Evolutionary conservation across 768 basidiomycete genomes (phyloP).

Genomic region (Boletus fagicola): DNA sequence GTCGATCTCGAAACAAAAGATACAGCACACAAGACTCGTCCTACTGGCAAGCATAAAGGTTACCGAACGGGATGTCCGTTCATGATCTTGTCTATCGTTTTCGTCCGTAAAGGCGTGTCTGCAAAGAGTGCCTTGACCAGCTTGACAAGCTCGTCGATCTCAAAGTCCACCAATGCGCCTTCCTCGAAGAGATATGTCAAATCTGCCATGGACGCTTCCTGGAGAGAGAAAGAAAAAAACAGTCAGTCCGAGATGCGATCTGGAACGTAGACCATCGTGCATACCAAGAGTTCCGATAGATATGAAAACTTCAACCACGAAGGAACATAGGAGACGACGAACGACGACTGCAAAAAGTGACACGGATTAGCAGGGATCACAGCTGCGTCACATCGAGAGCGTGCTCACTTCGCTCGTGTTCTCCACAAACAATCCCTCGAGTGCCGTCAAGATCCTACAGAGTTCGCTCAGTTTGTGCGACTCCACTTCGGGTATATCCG

Average conservation of each 20-base stretch:
- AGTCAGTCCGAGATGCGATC: neutral
- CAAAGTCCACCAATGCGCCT: slow-evolving; percentile 88
- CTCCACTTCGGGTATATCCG: slow-evolving; percentile 87
- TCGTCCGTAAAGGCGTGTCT: slow-evolving; percentile 77
- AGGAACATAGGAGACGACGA: slow-evolving; percentile 82
- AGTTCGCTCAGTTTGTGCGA: slow-evolving; percentile 82
- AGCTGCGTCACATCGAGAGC: neutral
- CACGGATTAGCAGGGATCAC: neutral
- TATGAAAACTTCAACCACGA: slow-evolving; percentile 96
- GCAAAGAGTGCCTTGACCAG: slow-evolving; percentile 88
- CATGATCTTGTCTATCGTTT: slow-evolving; percentile 73
- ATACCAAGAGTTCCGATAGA: slow-evolving; percentile 83
- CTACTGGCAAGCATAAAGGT: neutral
- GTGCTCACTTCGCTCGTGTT: slow-evolving; percentile 53
- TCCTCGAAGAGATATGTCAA: slow-evolving; percentile 90
- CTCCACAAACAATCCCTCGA: slow-evolving; percentile 80
- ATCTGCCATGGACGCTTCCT: slow-evolving; percentile 93
- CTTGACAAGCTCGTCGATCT: slow-evolving; percentile 74
- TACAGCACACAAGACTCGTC: slow-evolving; percentile 7
- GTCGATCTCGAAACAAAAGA: neutral
- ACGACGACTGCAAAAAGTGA: slow-evolving; percentile 51
- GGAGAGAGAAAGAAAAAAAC: slow-evolving; percentile 8
- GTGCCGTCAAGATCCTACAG: slow-evolving; percentile 70
- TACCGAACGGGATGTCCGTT: slow-evolving; percentile 51
- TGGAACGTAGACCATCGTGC: slow-evolving; percentile 34